Evolutionary conservation across 129 eudicot species (phyloP), one percentile per base, ranked within the genome.

Genomic region (Tagetes erecta): DNA sequence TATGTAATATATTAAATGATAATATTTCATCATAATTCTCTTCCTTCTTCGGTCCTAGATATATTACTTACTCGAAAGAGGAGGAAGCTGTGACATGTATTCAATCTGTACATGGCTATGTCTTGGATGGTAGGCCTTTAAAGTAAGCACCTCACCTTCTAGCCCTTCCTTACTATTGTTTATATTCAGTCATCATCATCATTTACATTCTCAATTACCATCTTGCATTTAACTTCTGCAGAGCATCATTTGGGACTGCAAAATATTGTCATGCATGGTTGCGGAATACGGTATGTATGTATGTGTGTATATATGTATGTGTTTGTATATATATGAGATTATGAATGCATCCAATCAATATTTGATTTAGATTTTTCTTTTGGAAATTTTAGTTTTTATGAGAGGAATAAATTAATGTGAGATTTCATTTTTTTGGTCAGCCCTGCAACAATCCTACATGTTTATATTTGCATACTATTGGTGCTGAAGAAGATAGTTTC

Each of bases 221-320:
- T 71, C 40, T 72, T 5, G 31, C 68, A 71, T 9, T 40, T 12
- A 46, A 8, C 44, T 63, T 76, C 20, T 70, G 64, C 88, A 91
- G 97, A 78, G 97, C 97, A 76, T 91, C 97, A 51, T 91, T 91
- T 77, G 97, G 97, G 80, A 88, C 97, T 65, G 97, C 97, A 47
- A 91, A 91, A 75, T 91, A 91, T 79, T 91, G 97, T 72, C 97
- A 91, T 88, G 87, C 97, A 68, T 91, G 97, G 97, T 79, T 91
- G 85, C 87, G 84, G 72, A 88, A 84, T 70, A 76, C 71, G 92
- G 97, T 91, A 88, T 60, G 9, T 39, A 80, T 33, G 3, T 10
- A 10, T 20, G 27, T 20, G 27, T 20, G 27, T 20, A 20, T 20
- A 20, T 20, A 20, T 20, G 97, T 91, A 88, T 60, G 9, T 39